Base-by-base conservation (phyloP, 164 flowering plant genomes). In the Hamamelis virginiana region DNA sequence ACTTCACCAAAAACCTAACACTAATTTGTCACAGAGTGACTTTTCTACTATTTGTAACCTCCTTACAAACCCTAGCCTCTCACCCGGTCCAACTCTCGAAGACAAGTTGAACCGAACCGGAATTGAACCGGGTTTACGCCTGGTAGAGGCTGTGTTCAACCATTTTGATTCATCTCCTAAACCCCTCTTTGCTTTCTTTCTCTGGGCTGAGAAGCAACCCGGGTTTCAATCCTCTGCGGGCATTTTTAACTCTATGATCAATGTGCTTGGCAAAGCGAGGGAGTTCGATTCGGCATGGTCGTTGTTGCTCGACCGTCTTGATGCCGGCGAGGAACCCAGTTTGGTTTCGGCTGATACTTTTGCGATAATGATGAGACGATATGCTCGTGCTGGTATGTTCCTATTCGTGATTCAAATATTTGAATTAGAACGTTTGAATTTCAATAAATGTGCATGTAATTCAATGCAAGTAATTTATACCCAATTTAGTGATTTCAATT, bases 281-380 rank as follows among this genome's bases (percentile, higher is more conserved):
- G 81, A 81, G 11, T 89, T 91, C 52, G 92, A 83, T 43, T 75
- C 82, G 3, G 92, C 87, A 9, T 93, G 97, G 98, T 65, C 66
- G 61, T 44, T 93, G 69, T 60, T 91, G 64, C 75, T 83, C 5
- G 81, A 77, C 66, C 79, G 74, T 14, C 56, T 81, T 26, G 69
- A 68, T 23, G 66, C 12, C 33, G 65, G 70, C 27, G 73, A 67
- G 33, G 71, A 59, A 19, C 51, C 75, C 16, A 41, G 43, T 50
- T 67, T 81, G 67, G 82, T 83, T 64, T 82, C 89, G 3, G 22
- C 3, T 9, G 79, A 84, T 16, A 74, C 84, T 1, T 87, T 88
- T 59, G 81, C 78, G 0, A 71, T 86, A 46, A 72, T 91, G 66
- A 84, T 90, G 48, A 85, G 94, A 55, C 82, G 90, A 2, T 90